Conservation (phyloP, 2,329 filamentous ascomycete genomes). For the Neurospora sp. region DNA sequence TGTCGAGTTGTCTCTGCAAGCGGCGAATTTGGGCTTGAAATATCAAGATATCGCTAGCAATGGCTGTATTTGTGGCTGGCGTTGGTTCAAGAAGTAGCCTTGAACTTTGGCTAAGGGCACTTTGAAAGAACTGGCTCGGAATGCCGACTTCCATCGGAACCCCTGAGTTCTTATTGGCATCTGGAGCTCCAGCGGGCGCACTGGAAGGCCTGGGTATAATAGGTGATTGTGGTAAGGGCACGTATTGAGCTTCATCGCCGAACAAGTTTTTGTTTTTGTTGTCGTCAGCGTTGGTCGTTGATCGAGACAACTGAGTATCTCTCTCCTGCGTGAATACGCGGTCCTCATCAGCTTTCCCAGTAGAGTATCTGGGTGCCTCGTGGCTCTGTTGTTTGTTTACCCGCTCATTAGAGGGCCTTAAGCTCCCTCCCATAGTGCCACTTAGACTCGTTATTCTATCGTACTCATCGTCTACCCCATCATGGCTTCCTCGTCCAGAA, state of each 20-base stretch:
- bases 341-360: neutral
- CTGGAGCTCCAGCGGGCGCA: neutral
- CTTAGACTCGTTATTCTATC: neutral
- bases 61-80: conserved; percentile 7
- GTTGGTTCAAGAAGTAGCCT: neutral
- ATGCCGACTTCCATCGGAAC: neutral
- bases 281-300: neutral
- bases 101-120: neutral
- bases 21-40: conserved; percentile 38
- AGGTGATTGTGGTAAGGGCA: neutral
- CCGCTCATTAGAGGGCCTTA: neutral
- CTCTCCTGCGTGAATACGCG: neutral
- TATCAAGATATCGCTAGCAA: conserved; percentile 16
- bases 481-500: neutral
- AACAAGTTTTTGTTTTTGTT: neutral
- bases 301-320: neutral
- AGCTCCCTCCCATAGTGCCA: neutral
- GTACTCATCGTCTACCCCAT: neutral
- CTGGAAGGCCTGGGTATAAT: neutral
- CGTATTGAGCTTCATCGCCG: neutral
- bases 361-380: neutral
- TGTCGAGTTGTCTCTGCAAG: conserved; percentile 37
- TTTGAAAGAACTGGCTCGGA: neutral
- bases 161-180: neutral
- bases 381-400: neutral